Percentiles rank a stretch among this genome's conserved stretches.
These are phyloP conservation scores for Neurospora hispaniola DNA, from an alignment of 495 filamentous ascomycete species.

Conservation along the genomic window DNA sequence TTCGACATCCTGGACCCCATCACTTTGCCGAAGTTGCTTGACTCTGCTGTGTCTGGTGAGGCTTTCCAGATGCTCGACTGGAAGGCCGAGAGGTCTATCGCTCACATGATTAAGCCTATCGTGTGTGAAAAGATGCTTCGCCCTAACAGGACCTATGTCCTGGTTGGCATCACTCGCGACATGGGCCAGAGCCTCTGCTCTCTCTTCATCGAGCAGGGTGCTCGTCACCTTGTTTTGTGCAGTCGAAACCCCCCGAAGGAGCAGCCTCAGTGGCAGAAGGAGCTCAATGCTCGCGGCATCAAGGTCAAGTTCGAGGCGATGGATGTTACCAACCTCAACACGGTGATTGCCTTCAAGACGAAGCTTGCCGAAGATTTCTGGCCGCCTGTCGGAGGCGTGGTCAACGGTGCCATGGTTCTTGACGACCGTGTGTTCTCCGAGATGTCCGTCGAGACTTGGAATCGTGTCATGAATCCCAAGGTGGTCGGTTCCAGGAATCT, in stretches of 20 bases:
- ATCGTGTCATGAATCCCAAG: conserved; percentile 34
- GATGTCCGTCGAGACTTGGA: conserved; percentile 32
- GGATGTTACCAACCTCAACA: conserved; percentile 24
- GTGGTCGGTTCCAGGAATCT: conserved; percentile 33
- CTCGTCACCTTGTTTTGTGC: conserved; percentile 41
- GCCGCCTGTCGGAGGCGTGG: conserved; percentile 33
- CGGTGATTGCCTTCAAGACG: conserved; percentile 19
- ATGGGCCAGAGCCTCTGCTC: conserved; percentile 48
- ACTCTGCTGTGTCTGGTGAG: neutral
- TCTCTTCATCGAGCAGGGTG: conserved; percentile 46
- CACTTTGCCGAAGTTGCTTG: conserved; percentile 17
- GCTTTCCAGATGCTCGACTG: conserved; percentile 29
- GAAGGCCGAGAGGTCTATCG: conserved; percentile 21
- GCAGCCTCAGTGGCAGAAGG: conserved; percentile 29
- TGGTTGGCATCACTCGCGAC: conserved; percentile 47
- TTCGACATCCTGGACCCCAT: neutral
- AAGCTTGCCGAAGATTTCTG: conserved; percentile 17
- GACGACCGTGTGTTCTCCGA: conserved; percentile 36
- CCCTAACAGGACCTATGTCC: conserved; percentile 41
- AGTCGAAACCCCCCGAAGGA: conserved; percentile 40
- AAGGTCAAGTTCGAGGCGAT: conserved; percentile 23
- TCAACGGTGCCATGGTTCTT: conserved; percentile 47
- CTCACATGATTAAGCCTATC: conserved; percentile 10
- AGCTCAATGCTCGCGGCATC: conserved; percentile 23
- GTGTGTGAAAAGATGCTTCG: conserved; percentile 16